phyloP scores from a whole-genome alignment of 176 grass and related monocot species.

The Stipa capillata region DNA sequence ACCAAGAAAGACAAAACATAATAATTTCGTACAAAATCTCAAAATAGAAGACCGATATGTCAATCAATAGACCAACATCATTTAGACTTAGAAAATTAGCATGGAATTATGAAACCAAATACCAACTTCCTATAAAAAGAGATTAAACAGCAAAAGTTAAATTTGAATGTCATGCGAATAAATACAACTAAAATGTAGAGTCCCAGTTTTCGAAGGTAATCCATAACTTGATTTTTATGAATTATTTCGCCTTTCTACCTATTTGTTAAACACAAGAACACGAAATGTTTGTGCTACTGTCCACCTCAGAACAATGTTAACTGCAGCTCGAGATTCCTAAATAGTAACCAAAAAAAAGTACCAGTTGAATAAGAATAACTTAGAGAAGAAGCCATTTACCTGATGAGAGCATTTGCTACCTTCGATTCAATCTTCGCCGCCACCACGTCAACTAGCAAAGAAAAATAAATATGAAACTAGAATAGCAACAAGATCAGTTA shows the following conservation, averaged over 20 bases:
- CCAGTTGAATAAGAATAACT: not conserved
- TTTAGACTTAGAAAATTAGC: not conserved
- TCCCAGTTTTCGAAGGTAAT: not conserved
- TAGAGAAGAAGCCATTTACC: not conserved
- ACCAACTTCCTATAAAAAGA: not conserved
- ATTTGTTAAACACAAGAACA: not conserved
- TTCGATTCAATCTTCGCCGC: constrained; percentile 22
- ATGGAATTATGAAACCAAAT: not conserved
- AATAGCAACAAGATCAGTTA: not conserved
- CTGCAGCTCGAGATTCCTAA: too few species aligned
- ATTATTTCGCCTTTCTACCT: not conserved
- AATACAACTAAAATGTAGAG: not conserved
- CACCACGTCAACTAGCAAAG: constrained; percentile 16
- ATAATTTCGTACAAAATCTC: not conserved
- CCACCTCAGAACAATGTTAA: not conserved
- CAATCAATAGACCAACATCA: not conserved
- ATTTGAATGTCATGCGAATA: too few species aligned
- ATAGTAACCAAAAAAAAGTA: not conserved
- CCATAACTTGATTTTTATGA: not conserved
- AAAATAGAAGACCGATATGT: not conserved
- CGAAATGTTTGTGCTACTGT: not conserved
- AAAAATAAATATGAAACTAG: not conserved
- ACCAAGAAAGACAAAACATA: not conserved
- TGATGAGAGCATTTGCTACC: constrained; percentile 17
- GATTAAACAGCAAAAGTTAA: not conserved